Base-by-base conservation (phyloP, 2,329 filamentous ascomycete genomes). In the Aspergillus pseudonomiae region DNA sequence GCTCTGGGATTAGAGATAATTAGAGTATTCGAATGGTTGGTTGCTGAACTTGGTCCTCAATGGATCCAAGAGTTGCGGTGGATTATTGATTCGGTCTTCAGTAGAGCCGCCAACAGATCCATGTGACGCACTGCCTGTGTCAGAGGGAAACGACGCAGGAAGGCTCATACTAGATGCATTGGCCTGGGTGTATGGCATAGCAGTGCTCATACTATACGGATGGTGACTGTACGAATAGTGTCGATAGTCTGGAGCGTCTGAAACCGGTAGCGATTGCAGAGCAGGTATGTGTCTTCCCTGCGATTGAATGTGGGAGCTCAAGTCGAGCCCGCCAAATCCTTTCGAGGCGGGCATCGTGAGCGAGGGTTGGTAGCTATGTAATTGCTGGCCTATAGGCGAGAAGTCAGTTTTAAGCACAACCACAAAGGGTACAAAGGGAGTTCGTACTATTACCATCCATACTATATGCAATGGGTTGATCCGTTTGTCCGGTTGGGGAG, bases 121-220 rank as follows among this genome's bases (percentile, higher is more conserved):
- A 30, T 66, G 66, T 11, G 70, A 64, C 28, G 67, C 65, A 46
- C 63, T 63, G 19, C 62, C 67, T 14, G 72, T 63, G 28, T 76
- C 74, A n/a, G 73, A 69, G 19, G 73, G 73, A 52, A 73, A 75
- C 7, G 77, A 73, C 1, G 75, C 70, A 12, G 77, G 75, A 14
- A 78, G 73, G 52, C 71, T 78, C 63, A 79, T 65, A 30, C 68
- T 73, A n/a, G 77, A 76, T 24, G 76, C 63, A 46, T 74, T 77
- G 39, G 72, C 70, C 57, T 77, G 74, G 10, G 70, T 67, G 60
- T 73, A 79, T 0, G 75, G 73, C 28, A 77, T 69, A 6, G 67
- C 65, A 30, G 72, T 68, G 45, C 67, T 71, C 60, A 74, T 72
- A 39, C 72, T 62, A 34, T 69, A 72, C 4, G 75, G 69, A 16